Percentiles rank a stretch among this genome's conserved stretches.
Conservation (phyloP, 257 asterid species). For the Fraxinus cuspidata region DNA sequence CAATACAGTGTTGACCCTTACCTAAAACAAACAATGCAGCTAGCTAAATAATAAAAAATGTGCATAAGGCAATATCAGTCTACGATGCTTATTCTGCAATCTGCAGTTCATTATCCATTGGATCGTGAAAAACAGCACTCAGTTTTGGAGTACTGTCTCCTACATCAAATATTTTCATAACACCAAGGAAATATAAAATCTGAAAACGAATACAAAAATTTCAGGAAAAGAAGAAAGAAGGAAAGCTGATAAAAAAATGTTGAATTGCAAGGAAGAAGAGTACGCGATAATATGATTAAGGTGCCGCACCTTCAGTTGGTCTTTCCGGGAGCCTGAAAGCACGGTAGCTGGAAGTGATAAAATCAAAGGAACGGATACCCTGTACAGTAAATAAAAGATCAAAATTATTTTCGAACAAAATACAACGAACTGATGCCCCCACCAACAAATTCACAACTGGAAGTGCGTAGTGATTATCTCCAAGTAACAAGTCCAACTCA, state of each 20-base stretch:
- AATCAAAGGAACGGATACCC: constrained; percentile 83
- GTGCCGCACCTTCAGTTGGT: constrained; percentile 74
- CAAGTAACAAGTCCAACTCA: neutral
- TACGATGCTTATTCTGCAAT: constrained; percentile 10
- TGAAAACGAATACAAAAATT: neutral
- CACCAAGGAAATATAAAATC: constrained; percentile 2
- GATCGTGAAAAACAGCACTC: constrained; percentile 12
- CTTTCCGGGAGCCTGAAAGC: constrained; percentile 70
- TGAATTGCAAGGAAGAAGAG: constrained; percentile 16
- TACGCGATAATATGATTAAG: constrained; percentile 21
- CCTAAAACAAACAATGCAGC: constrained; percentile 46
- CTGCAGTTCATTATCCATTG: neutral
- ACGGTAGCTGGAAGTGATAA: constrained; percentile 81
- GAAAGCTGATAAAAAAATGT: neutral
- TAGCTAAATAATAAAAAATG: constrained; percentile 20
- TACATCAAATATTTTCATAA: constrained; percentile 16
- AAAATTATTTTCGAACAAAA: constrained; percentile 14
- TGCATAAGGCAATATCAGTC: constrained; percentile 15
- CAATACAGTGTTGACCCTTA: constrained; percentile 69
- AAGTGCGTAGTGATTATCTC: neutral
- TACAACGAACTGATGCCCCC: neutral
- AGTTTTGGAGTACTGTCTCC: constrained; percentile 11
- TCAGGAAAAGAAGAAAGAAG: constrained; percentile 2
- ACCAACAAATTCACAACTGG: neutral
- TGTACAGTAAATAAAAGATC: constrained; percentile 32